phyloP scores from a whole-genome alignment of 2,329 filamentous ascomycete genomes.

The Ophiostoma piceae region DNA sequence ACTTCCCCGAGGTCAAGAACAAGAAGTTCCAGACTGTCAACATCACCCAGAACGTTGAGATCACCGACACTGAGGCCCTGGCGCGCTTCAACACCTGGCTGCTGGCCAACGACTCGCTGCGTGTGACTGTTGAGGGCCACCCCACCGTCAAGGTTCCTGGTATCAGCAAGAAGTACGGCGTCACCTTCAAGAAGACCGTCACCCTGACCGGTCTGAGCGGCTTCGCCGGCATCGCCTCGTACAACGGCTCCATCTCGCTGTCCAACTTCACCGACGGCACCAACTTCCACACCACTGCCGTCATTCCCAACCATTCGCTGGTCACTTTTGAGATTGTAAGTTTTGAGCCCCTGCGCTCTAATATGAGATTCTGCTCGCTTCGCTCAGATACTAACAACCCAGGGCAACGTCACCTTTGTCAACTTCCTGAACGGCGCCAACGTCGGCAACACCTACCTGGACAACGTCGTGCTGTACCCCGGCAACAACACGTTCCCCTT shows the following conservation, averaged over 20 bases:
- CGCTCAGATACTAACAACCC: neutral
- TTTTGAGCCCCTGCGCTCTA: too few species aligned
- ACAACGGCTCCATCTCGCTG: constrained; percentile 45
- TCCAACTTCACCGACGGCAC: constrained; percentile 40
- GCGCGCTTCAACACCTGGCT: constrained; percentile 52
- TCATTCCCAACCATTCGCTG: constrained; percentile 59
- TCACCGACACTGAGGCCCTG: constrained; percentile 46
- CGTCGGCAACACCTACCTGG: constrained; percentile 54
- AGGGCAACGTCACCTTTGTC: constrained; percentile 60
- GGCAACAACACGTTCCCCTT: constrained; percentile 54
- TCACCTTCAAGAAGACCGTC: constrained; percentile 54
- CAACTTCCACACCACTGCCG: constrained; percentile 57
- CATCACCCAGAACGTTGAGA: constrained; percentile 44
- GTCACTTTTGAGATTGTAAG: constrained; percentile 60
- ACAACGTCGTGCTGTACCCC: constrained; percentile 54
- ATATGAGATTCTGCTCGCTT: too few species aligned
- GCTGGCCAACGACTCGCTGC: constrained; percentile 46
- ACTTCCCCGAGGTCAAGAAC: constrained; percentile 49
- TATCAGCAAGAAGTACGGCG: constrained; percentile 44
- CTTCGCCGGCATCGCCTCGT: constrained; percentile 52
- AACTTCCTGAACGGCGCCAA: constrained; percentile 48
- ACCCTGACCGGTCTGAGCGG: constrained; percentile 44
- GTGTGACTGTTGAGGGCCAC: constrained; percentile 48
- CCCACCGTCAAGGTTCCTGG: constrained; percentile 49
- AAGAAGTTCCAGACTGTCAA: constrained; percentile 48